Percentiles rank a stretch among this genome's conserved stretches.
These are phyloP conservation scores for Eucommia ulmoides DNA, from an alignment of 257 asterid species.

Conservation along the genomic window DNA sequence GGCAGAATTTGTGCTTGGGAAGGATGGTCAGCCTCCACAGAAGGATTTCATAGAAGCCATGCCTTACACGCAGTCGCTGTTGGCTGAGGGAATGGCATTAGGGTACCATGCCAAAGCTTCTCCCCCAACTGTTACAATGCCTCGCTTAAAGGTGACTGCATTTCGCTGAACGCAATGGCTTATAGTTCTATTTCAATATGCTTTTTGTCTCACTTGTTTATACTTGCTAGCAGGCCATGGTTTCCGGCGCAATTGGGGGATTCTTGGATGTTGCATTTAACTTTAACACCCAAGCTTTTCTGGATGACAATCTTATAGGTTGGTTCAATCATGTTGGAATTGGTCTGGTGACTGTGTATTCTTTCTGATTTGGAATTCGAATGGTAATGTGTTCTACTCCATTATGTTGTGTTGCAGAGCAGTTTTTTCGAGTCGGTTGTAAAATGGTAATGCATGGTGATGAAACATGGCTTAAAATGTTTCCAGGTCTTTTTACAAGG, in stretches of 20 bases:
- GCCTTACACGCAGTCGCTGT: slow-evolving; percentile 77
- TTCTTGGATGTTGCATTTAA: slow-evolving; percentile 82
- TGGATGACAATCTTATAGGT: slow-evolving; percentile 95
- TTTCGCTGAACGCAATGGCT: neutral
- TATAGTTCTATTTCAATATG: slow-evolving; percentile 5
- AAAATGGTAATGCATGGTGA: slow-evolving; percentile 91
- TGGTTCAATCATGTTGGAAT: slow-evolving; percentile 2
- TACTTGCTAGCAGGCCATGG: slow-evolving; percentile 54
- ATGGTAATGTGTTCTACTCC: neutral
- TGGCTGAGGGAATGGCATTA: slow-evolving; percentile 51
- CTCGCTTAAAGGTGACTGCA: slow-evolving; percentile 66
- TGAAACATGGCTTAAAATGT: slow-evolving; percentile 89
- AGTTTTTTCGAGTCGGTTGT: slow-evolving; percentile 71
- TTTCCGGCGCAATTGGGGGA: slow-evolving; percentile 92
- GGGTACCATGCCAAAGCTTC: slow-evolving; percentile 95
- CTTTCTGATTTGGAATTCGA: neutral
- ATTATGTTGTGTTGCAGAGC: slow-evolving; percentile 38
- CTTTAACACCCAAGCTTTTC: slow-evolving; percentile 73
- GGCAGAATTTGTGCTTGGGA: slow-evolving; percentile 87
- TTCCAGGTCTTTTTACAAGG: slow-evolving; percentile 66
- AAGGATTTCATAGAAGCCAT: slow-evolving; percentile 53
- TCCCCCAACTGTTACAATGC: slow-evolving; percentile 96
- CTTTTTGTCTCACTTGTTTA: slow-evolving; percentile 3
- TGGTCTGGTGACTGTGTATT: no score
- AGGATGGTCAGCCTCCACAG: slow-evolving; percentile 57